Conservation (phyloP, 192 early-diverging fungal species). For the Ambispora gerdemannii region DNA sequence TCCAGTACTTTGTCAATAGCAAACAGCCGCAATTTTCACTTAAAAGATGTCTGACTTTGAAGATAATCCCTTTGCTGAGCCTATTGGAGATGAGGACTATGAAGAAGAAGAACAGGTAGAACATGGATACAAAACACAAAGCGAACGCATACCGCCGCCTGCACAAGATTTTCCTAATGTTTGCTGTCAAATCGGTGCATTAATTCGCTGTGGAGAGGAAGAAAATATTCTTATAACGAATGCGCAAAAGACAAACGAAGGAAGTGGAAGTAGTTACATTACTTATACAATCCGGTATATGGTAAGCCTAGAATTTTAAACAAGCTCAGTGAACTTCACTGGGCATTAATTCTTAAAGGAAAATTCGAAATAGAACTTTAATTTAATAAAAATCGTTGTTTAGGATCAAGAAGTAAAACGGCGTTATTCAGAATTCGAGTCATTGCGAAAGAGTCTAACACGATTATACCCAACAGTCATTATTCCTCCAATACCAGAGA, state of each 20-base stretch:
- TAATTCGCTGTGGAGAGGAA: not conserved
- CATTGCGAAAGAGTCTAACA: constrained; percentile 72
- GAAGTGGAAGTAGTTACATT: constrained; percentile 43
- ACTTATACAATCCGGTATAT: constrained; percentile 52
- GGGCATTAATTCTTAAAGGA: too few species aligned
- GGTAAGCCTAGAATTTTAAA: constrained; percentile 35
- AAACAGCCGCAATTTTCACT: too few species aligned
- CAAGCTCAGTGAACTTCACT: not conserved
- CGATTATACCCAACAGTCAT: constrained; percentile 83
- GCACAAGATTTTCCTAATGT: not conserved
- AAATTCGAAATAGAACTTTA: too few species aligned
- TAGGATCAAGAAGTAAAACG: constrained; percentile 71
- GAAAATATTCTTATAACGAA: not conserved
- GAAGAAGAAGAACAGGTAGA: not conserved
- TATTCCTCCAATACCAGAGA: constrained; percentile 96
- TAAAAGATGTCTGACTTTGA: not conserved
- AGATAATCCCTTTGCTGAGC: not conserved
- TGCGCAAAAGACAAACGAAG: constrained; percentile 28
- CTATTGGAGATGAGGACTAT: not conserved
- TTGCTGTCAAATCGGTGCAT: constrained; percentile 24
- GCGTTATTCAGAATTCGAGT: constrained; percentile 96
- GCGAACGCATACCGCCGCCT: not conserved
- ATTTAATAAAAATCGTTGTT: not conserved
- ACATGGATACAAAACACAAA: not conserved
- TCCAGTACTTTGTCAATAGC: too few species aligned